Base-by-base conservation (phyloP, 164 flowering plant genomes). In the Tetracentron sinense region DNA sequence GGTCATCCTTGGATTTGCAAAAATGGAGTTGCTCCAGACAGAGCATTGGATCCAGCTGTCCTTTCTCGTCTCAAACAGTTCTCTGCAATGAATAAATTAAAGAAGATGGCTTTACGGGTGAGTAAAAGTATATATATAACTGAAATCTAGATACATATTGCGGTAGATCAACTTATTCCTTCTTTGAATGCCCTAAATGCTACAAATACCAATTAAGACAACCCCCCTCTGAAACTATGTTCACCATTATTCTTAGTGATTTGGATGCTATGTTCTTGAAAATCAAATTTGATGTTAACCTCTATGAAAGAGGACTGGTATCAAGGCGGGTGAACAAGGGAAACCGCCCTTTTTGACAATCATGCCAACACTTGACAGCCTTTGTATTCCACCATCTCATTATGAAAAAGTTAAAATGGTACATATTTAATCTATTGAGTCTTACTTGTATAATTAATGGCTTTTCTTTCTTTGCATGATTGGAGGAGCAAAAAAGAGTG, bases 1-100 rank as follows among this genome's bases (percentile, higher is more conserved):
- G 99, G 96, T 72, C 99, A 94, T 81, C 99, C 97, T 64, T 94
- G 99, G 99, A 94, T 94, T 54, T 91, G 96, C 64, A 88, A 91
- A 81, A 94, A 88, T 78, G 99, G 99, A 60, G 97, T 94, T 75
- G 99, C 99, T 62, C 99, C 99, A 66, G 99, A 94, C 71, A 82
- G 87, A 71, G 76, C 96, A 60, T 74, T 94, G 58, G 97, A 89
- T 77, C 83, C 99, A 52, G 99, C 99, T 65, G 99, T 94, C 14
- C 90, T 94, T 69, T 94, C 96, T 67, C 97, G 99, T 65, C 89
- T 94, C 33, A 94, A 92, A 72, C 89, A 85, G 67, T 95, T 95
- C 75, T 95, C 99, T 62, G 99, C 97, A 52, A 92, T 95, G 99
- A 95, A 95, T 73, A 95, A 92, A 79, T 69, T 95, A 61, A 95